Percentiles rank a stretch among this genome's conserved stretches.
phyloP scores from a whole-genome alignment of 2,329 filamentous ascomycete genomes.

The Epichloe amarillans region DNA sequence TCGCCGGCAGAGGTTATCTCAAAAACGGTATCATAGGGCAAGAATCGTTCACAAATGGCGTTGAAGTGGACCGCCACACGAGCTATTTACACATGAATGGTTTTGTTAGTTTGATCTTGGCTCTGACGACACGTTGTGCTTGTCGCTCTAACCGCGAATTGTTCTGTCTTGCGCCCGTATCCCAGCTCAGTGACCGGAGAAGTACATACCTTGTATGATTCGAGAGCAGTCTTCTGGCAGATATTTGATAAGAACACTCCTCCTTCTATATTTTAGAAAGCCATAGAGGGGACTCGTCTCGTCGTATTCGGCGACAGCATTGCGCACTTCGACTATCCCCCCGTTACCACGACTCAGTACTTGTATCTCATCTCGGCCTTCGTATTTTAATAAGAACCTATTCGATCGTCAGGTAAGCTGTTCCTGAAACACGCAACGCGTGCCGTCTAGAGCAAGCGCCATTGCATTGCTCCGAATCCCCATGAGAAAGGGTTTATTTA shows the following conservation, averaged over 20 bases:
- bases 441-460: background rate
- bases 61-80: slow-evolving; percentile 66
- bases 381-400: slow-evolving; percentile 93
- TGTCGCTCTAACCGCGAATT: background rate
- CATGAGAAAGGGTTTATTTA: background rate
- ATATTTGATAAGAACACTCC: slow-evolving; percentile 87
- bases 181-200: background rate
- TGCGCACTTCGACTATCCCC: slow-evolving; percentile 73
- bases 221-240: slow-evolving; percentile 83
- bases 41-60: slow-evolving; percentile 56
- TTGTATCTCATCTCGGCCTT: slow-evolving; percentile 74
- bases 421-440: background rate
- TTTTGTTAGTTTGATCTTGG: background rate
- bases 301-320: slow-evolving; percentile 62
- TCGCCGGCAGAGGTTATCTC: slow-evolving; percentile 62
- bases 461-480: background rate
- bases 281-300: slow-evolving; percentile 81
- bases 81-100: slow-evolving; percentile 34
- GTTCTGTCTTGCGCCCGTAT: background rate
- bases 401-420: slow-evolving; percentile 10
- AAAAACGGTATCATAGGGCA: slow-evolving; percentile 77
- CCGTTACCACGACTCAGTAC: slow-evolving; percentile 64
- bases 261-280: slow-evolving; percentile 75
- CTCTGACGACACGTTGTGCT: background rate
- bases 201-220: slow-evolving; percentile 68